Evolutionary conservation across 805 yeast genomes (phyloP).

Genomic region (Tetrapisispora fleetii): DNA sequence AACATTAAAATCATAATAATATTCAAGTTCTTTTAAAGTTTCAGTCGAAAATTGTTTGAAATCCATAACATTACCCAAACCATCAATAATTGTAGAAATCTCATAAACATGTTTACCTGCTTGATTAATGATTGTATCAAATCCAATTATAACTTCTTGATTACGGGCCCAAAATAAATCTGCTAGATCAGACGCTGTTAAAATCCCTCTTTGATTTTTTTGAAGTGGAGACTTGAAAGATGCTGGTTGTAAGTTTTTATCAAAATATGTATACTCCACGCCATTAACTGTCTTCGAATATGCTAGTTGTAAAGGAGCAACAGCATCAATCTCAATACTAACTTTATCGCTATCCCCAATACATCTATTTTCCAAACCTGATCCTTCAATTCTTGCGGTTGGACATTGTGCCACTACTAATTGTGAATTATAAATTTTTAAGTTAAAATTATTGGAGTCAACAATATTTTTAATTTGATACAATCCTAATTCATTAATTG

Average conservation of each 20-base stretch:
- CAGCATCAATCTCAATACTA: conserved; percentile 53
- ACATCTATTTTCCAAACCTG: conserved; percentile 46
- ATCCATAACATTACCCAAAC: conserved; percentile 50
- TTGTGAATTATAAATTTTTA: conserved; percentile 51
- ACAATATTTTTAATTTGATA: conserved; percentile 59
- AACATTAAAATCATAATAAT: conserved; percentile 38
- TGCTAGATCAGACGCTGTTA: conserved; percentile 28
- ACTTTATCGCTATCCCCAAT: conserved; percentile 47
- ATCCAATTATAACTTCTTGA: conserved; percentile 33
- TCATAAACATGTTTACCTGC: conserved; percentile 48
- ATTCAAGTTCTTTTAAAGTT: conserved; percentile 19
- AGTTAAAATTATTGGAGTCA: conserved; percentile 54
- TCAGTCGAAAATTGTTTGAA: conserved; percentile 28
- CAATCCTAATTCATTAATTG: conserved; percentile 62
- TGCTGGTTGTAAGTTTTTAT: conserved; percentile 42
- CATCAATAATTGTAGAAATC: conserved; percentile 52
- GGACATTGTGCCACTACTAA: conserved; percentile 74
- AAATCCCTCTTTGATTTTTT: conserved; percentile 20
- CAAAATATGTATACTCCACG: conserved; percentile 22
- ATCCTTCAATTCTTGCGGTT: conserved; percentile 34
- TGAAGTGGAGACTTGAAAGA: conserved; percentile 42
- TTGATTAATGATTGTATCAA: conserved; percentile 34
- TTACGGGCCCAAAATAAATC: conserved; percentile 37
- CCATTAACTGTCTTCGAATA: conserved; percentile 41
- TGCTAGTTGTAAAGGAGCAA: conserved; percentile 60